Evolutionary conservation across 2,329 filamentous ascomycete species (phyloP).

Genomic region (Sclerotinia borealis): DNA sequence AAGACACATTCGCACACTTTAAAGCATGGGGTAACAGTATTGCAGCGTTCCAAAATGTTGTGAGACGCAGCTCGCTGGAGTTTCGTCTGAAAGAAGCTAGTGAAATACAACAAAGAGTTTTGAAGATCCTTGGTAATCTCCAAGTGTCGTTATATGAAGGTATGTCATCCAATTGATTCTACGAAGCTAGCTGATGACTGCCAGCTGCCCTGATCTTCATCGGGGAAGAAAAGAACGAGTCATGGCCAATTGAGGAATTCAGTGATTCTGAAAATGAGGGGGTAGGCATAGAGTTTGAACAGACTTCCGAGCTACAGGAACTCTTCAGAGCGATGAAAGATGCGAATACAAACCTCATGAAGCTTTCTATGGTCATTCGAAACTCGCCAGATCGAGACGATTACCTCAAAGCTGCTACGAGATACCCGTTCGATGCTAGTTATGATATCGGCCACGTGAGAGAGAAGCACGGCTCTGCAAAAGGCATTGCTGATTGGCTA

Average conservation of each 20-base stretch:
- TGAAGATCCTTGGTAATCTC: constrained; percentile 20
- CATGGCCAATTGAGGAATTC: constrained; percentile 16
- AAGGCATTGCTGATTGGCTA: constrained; percentile 20
- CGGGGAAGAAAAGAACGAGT: constrained; percentile 17
- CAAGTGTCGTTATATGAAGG: constrained; percentile 19
- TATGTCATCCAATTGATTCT: background rate
- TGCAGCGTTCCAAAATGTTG: constrained; percentile 20
- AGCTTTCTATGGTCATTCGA: constrained; percentile 25
- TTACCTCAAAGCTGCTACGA: constrained; percentile 25
- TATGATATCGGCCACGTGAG: constrained; percentile 24
- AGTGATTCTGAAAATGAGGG: constrained; percentile 19
- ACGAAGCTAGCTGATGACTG: background rate
- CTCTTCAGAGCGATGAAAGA: constrained; percentile 20
- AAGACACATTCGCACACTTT: constrained; percentile 18
- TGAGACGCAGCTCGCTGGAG: constrained; percentile 21
- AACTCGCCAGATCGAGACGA: constrained; percentile 23
- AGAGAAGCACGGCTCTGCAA: constrained; percentile 21
- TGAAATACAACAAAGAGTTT: constrained; percentile 18
- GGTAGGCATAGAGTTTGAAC: background rate
- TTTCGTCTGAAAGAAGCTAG: constrained; percentile 22
- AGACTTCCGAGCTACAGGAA: constrained; percentile 24
- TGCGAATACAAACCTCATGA: constrained; percentile 22
- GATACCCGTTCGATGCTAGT: constrained; percentile 14
- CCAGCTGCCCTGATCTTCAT: constrained; percentile 20
- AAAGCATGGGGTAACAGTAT: constrained; percentile 25